Conservation (phyloP, 176 grass and related monocot species). For the sorghum (Sorghum bicolor) region Sorghum_bicolor_NCBIv3 NC_012871.2:74027501-74028000, state of each 20-base stretch:
- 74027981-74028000: background rate
- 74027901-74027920: background rate
- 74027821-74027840: background rate
- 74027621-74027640: too few relatives aligned
- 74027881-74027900: background rate
- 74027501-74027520: background rate
- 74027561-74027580: background rate
- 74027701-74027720: background rate
- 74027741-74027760: slow-evolving; percentile 21
- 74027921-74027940: background rate
- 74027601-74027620: background rate
- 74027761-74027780: background rate
- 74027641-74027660: background rate
- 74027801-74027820: background rate
- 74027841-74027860: background rate
- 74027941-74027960: background rate
- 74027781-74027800: background rate
- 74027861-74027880: slow-evolving; percentile 9
- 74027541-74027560: background rate
- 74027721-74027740: background rate
- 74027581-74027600: too few relatives aligned
- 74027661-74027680: background rate
- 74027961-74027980: background rate
- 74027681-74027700: background rate
- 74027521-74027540: background rate